Evolutionary conservation across 2,329 filamentous ascomycete species (phyloP).

Genomic region (Pseudogymnoascus sp.): DNA sequence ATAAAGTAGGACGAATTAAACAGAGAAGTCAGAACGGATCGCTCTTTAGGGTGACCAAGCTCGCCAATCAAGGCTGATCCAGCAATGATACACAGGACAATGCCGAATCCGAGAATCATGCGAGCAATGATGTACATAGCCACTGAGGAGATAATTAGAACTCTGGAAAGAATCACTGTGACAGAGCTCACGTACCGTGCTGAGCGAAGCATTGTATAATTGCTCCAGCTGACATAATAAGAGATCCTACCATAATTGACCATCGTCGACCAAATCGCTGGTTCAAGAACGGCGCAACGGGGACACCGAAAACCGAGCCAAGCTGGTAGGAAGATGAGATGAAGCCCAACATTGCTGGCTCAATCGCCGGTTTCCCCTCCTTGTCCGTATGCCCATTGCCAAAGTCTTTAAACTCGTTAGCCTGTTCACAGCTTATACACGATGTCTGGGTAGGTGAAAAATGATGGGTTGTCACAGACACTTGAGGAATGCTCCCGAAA

Average conservation of each 20-base stretch:
- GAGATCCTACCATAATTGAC: conserved; percentile 28
- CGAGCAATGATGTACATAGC: conserved; percentile 45
- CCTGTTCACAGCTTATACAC: not conserved
- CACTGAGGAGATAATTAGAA: conserved; percentile 23
- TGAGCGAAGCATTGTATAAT: conserved; percentile 45
- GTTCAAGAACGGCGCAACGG: conserved; percentile 43
- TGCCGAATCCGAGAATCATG: conserved; percentile 44
- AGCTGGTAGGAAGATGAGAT: conserved; percentile 47
- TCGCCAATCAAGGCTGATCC: conserved; percentile 48
- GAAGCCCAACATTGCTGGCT: conserved; percentile 33
- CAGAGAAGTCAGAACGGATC: conserved; percentile 42
- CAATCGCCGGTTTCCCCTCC: not conserved
- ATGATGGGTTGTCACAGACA: not conserved
- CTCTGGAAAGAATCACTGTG: not conserved
- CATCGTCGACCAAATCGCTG: conserved; percentile 40
- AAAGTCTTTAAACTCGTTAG: not conserved
- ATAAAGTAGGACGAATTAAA: conserved; percentile 47
- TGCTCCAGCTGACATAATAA: conserved; percentile 46
- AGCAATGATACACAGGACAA: conserved; percentile 42
- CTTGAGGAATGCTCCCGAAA: not conserved
- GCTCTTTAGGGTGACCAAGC: conserved; percentile 45
- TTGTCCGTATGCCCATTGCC: not conserved
- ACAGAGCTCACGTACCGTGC: conserved; percentile 12
- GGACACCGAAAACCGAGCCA: conserved; percentile 45
- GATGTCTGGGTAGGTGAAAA: not conserved